These are phyloP conservation scores for Erodium texanum DNA, from an alignment of 441 rosid species.

Conservation along the genomic window DNA sequence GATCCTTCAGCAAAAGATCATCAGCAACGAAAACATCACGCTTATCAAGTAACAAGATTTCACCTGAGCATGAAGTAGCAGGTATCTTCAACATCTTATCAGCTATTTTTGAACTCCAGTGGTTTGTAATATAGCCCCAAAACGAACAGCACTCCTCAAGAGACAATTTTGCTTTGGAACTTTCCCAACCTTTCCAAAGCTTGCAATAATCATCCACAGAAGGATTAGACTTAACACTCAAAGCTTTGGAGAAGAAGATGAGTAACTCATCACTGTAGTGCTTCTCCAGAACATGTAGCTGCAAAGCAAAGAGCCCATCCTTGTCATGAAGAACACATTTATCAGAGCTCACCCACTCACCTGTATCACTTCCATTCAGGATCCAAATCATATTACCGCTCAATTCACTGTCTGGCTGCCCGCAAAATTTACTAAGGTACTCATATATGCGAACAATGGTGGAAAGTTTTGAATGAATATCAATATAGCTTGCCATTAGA, in stretches of 20 bases:
- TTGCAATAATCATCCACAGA: conserved; percentile 42
- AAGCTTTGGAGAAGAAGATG: conserved; percentile 31
- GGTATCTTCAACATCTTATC: conserved; percentile 40
- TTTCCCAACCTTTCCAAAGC: conserved; percentile 65
- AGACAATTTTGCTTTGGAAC: conserved; percentile 26
- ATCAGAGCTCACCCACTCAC: conserved; percentile 41
- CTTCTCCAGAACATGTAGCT: conserved; percentile 39
- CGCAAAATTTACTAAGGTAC: conserved; percentile 24
- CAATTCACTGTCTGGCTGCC: conserved; percentile 29
- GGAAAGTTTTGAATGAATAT: conserved; percentile 27
- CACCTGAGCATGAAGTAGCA: conserved; percentile 29
- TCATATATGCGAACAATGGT: conserved; percentile 39
- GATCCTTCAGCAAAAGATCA: conserved; percentile 51
- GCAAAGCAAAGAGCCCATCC: conserved; percentile 37
- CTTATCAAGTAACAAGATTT: conserved; percentile 29
- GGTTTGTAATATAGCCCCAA: conserved; percentile 35
- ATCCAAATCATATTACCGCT: conserved; percentile 35
- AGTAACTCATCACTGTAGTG: conserved; percentile 26
- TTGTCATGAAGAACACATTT: conserved; percentile 42
- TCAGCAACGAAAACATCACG: conserved; percentile 56
- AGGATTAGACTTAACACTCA: conserved; percentile 35
- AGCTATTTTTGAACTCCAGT: conserved; percentile 21
- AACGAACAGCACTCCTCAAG: conserved; percentile 47
- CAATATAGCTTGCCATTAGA: conserved; percentile 33
- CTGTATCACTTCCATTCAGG: conserved; percentile 28